Evolutionary conservation across 2,329 filamentous ascomycete genomes (phyloP).

Genomic region (Cordyceps militaris): DNA sequence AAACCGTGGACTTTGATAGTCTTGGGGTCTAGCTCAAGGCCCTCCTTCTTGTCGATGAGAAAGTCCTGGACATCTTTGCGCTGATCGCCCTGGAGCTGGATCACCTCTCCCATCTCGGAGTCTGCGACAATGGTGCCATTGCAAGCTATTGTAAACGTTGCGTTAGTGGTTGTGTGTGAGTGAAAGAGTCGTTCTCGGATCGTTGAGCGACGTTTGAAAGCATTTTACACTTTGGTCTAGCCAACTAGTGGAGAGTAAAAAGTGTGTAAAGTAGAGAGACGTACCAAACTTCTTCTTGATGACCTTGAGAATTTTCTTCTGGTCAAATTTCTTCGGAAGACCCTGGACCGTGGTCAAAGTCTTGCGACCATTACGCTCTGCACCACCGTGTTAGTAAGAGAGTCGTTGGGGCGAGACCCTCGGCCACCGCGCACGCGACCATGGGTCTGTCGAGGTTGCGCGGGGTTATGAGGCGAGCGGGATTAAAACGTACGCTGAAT

Average conservation of each 20-base stretch:
- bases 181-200: not conserved
- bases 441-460: not conserved
- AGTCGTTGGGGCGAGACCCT: not conserved
- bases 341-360: constrained; percentile 99
- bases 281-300: constrained; percentile 99
- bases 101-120: constrained; percentile 96
- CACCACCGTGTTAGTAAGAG: constrained; percentile 31
- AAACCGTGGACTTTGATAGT: constrained; percentile 80
- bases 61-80: constrained; percentile 98
- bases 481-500: constrained; percentile 76
- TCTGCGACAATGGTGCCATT: constrained; percentile 99
- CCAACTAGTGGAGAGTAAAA: not conserved
- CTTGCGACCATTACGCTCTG: constrained; percentile 99
- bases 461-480: constrained; percentile 3
- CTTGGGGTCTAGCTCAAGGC: constrained; percentile 88
- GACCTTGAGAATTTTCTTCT: constrained; percentile 99
- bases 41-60: constrained; percentile 90
- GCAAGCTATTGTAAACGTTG: constrained; percentile 59
- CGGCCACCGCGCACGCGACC: not conserved
- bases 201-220: not conserved
- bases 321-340: constrained; percentile 97
- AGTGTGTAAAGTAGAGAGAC: constrained; percentile 22
- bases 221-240: not conserved
- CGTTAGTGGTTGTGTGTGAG: not conserved
- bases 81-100: constrained; percentile 98